Evolutionary conservation across 2,329 filamentous ascomycete species (phyloP).

Genomic region (Fusarium acutatum): DNA sequence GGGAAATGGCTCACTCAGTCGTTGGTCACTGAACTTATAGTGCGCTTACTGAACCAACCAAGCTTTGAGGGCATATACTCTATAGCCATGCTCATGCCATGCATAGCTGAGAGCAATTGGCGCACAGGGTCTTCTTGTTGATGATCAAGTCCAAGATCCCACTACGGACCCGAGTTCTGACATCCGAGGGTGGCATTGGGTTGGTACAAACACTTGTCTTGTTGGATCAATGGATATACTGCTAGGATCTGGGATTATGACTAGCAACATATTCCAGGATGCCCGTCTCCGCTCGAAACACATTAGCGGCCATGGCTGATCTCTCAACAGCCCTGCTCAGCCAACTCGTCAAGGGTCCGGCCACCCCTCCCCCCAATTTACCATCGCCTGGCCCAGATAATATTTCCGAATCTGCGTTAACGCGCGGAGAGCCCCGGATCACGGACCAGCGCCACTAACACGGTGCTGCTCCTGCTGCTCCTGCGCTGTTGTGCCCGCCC

Average conservation of each 20-base stretch:
- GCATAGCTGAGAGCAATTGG: neutral
- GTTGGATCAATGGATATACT: conserved; percentile 29
- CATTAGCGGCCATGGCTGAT: conserved; percentile 53
- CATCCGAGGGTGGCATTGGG: conserved; percentile 24
- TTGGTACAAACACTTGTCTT: conserved; percentile 35
- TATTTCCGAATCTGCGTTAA: conserved; percentile 60
- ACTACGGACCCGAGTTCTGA: conserved; percentile 31
- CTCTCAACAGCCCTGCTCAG: conserved; percentile 49
- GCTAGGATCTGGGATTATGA: conserved; percentile 39
- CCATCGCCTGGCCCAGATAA: conserved; percentile 55
- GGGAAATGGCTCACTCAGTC: conserved; percentile 11
- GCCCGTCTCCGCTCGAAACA: conserved; percentile 52
- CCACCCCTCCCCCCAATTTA: conserved; percentile 48
- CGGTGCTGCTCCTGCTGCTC: conserved; percentile 40
- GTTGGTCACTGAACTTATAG: neutral
- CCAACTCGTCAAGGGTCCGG: conserved; percentile 50
- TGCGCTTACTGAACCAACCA: neutral
- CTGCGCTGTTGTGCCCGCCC: conserved; percentile 46
- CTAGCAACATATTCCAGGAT: conserved; percentile 43
- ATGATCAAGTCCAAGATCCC: conserved; percentile 13
- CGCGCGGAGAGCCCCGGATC: conserved; percentile 56
- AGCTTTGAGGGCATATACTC: neutral
- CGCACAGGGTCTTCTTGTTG: conserved; percentile 2
- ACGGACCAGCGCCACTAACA: conserved; percentile 48
- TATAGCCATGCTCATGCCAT: neutral